Base-by-base conservation (phyloP, 495 filamentous ascomycete genomes). In the Aspergillus carlsbadensis region DNA sequence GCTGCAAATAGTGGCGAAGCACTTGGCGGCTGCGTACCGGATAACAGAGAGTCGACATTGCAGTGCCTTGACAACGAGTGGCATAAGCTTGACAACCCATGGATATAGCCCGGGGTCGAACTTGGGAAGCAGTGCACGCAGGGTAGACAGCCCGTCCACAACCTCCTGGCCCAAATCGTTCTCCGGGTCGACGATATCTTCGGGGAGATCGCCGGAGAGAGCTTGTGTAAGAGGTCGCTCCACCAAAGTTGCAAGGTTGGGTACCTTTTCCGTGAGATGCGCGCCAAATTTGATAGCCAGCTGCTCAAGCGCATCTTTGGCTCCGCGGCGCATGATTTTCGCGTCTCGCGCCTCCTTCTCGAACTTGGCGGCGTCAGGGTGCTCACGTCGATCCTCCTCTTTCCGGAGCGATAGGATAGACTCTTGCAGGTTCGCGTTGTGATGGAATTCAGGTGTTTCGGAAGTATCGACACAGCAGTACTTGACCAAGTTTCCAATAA, bases 401-500 rank as follows among this genome's bases (percentile, higher is more conserved):
- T 98, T 98, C 57, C 91, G 86, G 58, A 98, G 83, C 0, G 94
- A 96, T 33, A 97, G 71, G 56, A 98, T 92, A 8, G 87, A 86
- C 57, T 83, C 85, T 42, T 87, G 87, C 48, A 92, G 83, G 21
- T 74, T 62, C 0, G 84, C 87, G 64, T 96, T 93, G 31, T 83
- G 81, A 13, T 84, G 84, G 69, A 97, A 98, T 63, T 97, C 96
- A 7, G 94, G 94, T 0, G 96, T 98, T 70, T 98, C 94, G 0
- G 95, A 94, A 6, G 92, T 95, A 63, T 98, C 94, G 57, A 96
- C 87, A 65, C 94, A 98, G 65, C 90, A 95, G 72, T 96, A 98
- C 62, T 96, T 96, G 70, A 93, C 88, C 52, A 98, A 70, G 70
- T 98, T 98, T 26, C 86, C 82, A 29, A 95, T 90, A 45, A 98